Evolutionary conservation across 441 rosid genomes (phyloP).

Genomic region (Sinapis alba): DNA sequence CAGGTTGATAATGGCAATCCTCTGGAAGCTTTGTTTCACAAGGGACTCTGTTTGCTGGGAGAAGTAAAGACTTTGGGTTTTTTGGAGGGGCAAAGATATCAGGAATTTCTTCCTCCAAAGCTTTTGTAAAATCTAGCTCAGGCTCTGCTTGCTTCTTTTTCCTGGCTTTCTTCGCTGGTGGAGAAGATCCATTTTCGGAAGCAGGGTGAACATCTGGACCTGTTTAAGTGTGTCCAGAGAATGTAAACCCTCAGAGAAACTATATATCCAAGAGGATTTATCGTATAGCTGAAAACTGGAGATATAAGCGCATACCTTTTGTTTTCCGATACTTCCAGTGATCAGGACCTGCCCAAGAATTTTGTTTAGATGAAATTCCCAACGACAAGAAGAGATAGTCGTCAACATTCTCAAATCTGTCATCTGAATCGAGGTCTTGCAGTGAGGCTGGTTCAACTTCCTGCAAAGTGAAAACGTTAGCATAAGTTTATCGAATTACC

Average conservation of each 20-base stretch:
- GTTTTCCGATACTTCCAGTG: slow-evolving; percentile 87
- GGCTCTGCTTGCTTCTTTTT: slow-evolving; percentile 64
- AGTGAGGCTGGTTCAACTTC: slow-evolving; percentile 51
- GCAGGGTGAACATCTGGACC: slow-evolving; percentile 51
- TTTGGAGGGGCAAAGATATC: slow-evolving; percentile 82
- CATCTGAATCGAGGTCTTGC: slow-evolving; percentile 50
- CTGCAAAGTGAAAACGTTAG: slow-evolving; percentile 44
- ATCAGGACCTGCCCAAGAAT: slow-evolving; percentile 99
- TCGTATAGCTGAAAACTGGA: neutral
- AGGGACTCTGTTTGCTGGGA: slow-evolving; percentile 68
- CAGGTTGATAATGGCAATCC: slow-evolving; percentile 98
- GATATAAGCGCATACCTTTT: slow-evolving; percentile 51
- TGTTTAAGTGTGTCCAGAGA: slow-evolving; percentile 27
- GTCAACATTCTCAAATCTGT: slow-evolving; percentile 60
- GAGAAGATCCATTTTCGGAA: slow-evolving; percentile 49
- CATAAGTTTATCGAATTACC: neutral
- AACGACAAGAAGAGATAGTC: slow-evolving; percentile 58
- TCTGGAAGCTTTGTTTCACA: slow-evolving; percentile 77
- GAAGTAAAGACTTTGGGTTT: slow-evolving; percentile 68
- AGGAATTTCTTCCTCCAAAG: slow-evolving; percentile 62
- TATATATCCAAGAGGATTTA: slow-evolving; percentile 17
- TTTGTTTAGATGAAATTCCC: slow-evolving; percentile 72
- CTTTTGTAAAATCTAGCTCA: slow-evolving; percentile 73
- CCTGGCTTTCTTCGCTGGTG: slow-evolving; percentile 55
- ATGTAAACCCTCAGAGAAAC: slow-evolving; percentile 27